Percentiles rank a stretch among this genome's conserved stretches.
These are phyloP conservation scores for Colletotrichum tamarilloi DNA, from an alignment of 2,329 filamentous ascomycete genomes.

Conservation along the genomic window DNA sequence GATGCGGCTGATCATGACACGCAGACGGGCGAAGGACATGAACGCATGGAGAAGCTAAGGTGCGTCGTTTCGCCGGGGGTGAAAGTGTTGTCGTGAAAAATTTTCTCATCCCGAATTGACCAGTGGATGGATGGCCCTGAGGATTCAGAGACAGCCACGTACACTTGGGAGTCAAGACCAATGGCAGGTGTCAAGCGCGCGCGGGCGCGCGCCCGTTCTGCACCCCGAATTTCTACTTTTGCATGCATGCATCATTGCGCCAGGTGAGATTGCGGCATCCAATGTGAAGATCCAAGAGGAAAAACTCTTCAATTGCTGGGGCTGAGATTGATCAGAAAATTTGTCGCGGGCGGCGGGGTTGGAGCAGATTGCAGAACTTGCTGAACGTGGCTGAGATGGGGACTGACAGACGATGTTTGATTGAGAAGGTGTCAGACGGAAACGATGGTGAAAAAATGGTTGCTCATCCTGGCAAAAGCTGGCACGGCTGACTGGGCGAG, in stretches of 20 bases:
- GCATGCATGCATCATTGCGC: neutral
- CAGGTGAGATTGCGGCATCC: neutral
- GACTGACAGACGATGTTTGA: neutral
- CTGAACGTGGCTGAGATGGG: neutral
- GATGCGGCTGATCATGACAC: neutral
- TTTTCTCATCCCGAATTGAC: neutral
- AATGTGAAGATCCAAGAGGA: neutral
- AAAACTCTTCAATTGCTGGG: neutral
- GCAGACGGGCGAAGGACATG: neutral
- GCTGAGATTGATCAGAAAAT: no score
- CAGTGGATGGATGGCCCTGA: neutral
- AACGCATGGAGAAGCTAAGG: neutral
- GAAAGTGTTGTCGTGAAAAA: neutral
- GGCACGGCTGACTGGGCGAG: accelerated
- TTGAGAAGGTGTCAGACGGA: neutral
- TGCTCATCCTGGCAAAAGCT: neutral
- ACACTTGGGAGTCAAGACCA: neutral
- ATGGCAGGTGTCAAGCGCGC: no score
- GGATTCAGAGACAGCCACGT: neutral
- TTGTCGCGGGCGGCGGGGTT: no score
- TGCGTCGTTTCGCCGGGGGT: no score
- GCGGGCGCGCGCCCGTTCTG: neutral
- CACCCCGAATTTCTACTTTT: neutral
- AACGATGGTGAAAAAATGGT: neutral
- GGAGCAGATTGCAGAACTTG: neutral